Percentiles rank a stretch among this genome's conserved stretches.
Evolutionary conservation across 1,284 basidiomycete genomes (phyloP).

Genomic region (Inonotus hispidus): DNA sequence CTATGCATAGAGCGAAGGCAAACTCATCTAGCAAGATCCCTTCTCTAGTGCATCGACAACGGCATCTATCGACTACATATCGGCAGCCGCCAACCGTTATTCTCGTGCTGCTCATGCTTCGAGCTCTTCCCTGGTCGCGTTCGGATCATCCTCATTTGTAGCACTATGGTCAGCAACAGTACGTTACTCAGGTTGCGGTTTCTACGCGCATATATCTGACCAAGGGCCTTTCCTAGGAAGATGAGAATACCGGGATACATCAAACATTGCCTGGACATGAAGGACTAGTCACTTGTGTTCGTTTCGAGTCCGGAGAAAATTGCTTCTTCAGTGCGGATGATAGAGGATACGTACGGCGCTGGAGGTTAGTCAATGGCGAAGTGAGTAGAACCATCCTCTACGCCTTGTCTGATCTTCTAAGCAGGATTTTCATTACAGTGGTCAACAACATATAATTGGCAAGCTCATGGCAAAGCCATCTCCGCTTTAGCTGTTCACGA

Average conservation of each 20-base stretch:
- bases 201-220: slow-evolving; percentile 16
- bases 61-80: slow-evolving; percentile 48
- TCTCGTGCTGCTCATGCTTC: slow-evolving; percentile 59
- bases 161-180: slow-evolving; percentile 73
- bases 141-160: slow-evolving; percentile 72
- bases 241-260: slow-evolving; percentile 48
- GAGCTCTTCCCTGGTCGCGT: slow-evolving; percentile 57
- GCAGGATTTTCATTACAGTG: slow-evolving; percentile 42
- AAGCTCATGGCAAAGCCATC: slow-evolving; percentile 67
- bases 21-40: not conserved
- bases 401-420: slow-evolving; percentile 19
- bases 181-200: slow-evolving; percentile 1
- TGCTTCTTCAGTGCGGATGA: slow-evolving; percentile 70
- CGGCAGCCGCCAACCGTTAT: slow-evolving; percentile 75
- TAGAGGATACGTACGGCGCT: slow-evolving; percentile 53
- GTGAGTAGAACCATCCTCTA: slow-evolving; percentile 27
- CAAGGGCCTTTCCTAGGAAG: slow-evolving; percentile 34
- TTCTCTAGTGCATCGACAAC: slow-evolving; percentile 24
- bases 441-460: slow-evolving; percentile 35
- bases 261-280: slow-evolving; percentile 72
- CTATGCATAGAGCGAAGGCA: not conserved
- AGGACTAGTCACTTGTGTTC: slow-evolving; percentile 71
- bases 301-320: slow-evolving; percentile 40
- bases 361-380: slow-evolving; percentile 42
- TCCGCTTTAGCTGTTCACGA: slow-evolving; percentile 52